Base-by-base conservation (phyloP, 352 stramenopile genomes). In the Thraustochytrium striatum region DNA sequence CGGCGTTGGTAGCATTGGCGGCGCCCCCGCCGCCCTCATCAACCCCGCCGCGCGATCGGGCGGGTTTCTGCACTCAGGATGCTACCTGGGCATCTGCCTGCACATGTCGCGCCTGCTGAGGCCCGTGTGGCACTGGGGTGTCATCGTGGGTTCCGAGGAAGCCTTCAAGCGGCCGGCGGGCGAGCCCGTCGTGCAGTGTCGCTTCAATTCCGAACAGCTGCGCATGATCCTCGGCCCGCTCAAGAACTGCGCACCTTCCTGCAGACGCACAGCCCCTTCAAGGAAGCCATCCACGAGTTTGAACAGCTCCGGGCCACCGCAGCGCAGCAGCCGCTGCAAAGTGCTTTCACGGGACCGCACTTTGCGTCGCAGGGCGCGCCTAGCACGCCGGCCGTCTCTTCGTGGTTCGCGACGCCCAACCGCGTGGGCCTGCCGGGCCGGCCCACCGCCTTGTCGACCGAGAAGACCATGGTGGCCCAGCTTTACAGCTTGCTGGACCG, bases 401-500 rank as follows among this genome's bases (percentile, higher is more conserved):
- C 59, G 0, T 70, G 59, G 59, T 33, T 70, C 41, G 30, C 59
- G 25, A 25, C 59, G 59, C 35, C n/a, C n/a, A n/a, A 38, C 1
- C 59, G 59, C 59, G 41, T 70, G 1, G 59, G 59, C 28, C 28
- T 70, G 59, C 59, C 59, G 13, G 35, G 59, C 30, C 35, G 59
- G 13, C 59, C 59, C 30, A 70, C 35, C 38, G 36, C 65, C 9
- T 43, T 61, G 36, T 75, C 39, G 11, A 16, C 68, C 21, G 65
- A 75, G 30, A 75, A 61, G 41, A 7, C 8, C 21, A 38, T 47
- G 44, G 61, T 75, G n/a, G 65, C 65, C 28, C 2, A 25, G 16
- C 30, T 75, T n/a, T 75, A 75, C 41, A 8, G 19, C 8, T 43
- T 75, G 8, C 30, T 75, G 65, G 65, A 70, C 35, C 65, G 65